Evolutionary conservation across 2,329 filamentous ascomycete species (phyloP), one percentile per base, ranked within the genome.

Genomic region (Knufia fluminis): DNA sequence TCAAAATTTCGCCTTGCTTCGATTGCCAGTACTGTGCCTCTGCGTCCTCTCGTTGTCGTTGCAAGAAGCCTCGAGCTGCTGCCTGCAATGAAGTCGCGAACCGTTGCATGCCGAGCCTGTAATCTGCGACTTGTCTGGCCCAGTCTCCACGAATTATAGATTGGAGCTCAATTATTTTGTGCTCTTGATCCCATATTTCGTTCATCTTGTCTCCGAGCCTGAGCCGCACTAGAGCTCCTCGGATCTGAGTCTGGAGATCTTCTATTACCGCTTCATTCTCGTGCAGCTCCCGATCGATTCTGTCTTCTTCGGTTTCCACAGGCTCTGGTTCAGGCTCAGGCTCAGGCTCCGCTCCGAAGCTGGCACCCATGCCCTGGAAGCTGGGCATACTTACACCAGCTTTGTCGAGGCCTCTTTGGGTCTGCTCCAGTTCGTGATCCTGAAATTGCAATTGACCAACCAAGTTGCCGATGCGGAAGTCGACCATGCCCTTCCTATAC

Each of bases 401-500:
- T 67, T 92, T 94, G 71, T 98, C 92, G 40, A 98, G 79, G 41
- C 92, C 92, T 63, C 95, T 96, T 63, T 98, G 92, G 69, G 90
- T 95, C 54, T 89, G 88, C 67, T 98, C 92, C 23, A 98, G 76
- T 64, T 98, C 94, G 70, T 97, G 91, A 61, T 97, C 88, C 62
- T 96, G 92, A 61, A 98, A 98, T 64, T 97, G 86, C 3, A 98
- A 78, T 64, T 98, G 91, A 28, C 92, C 92, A 49, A 98, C 88
- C 38, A 98, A 75, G 61, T 98, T 98, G 14, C 91, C 92, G 61
- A 98, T 98, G 7, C 90, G 83, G 66, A 98, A 97, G 62, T 90
- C 85, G 33, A 97, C 85, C 54, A 97, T 88, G 1, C 92, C 91
- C 65, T 96, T 92, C 43, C 92, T 84, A 67, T 87, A 96, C 9